Percentiles rank a stretch among this genome's conserved stretches.
Evolutionary conservation across 106 monocot species (phyloP).

Genomic region (Dendrobium huoshanense): DNA sequence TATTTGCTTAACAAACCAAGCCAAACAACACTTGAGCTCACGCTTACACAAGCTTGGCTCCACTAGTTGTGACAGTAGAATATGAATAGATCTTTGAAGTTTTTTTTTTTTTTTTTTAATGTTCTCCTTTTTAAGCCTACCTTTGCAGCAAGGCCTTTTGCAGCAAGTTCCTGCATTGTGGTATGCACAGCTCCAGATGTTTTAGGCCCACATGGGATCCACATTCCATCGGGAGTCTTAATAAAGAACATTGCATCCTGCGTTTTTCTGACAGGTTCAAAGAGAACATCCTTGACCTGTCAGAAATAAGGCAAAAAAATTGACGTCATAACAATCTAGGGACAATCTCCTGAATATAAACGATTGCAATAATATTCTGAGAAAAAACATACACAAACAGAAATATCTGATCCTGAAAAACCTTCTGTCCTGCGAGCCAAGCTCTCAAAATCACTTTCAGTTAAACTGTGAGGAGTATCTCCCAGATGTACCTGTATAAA

Average conservation of each 20-base stretch:
- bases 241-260: slow-evolving; percentile 83
- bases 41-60: no score
- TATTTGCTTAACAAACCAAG: no score
- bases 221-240: slow-evolving; percentile 40
- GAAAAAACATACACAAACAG: slow-evolving; percentile 67
- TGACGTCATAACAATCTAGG: not conserved
- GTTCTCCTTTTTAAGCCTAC: not conserved
- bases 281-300: slow-evolving; percentile 79
- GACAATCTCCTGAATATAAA: not conserved
- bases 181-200: slow-evolving; percentile 57
- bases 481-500: slow-evolving; percentile 69
- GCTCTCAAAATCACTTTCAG: slow-evolving; percentile 66
- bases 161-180: slow-evolving; percentile 71
- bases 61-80: no score
- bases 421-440: slow-evolving; percentile 65
- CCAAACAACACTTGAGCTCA: no score
- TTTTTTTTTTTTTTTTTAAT: not conserved
- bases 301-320: not conserved
- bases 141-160: slow-evolving; percentile 51
- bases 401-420: slow-evolving; percentile 77
- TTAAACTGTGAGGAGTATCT: slow-evolving; percentile 69
- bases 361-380: no score
- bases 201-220: slow-evolving; percentile 74
- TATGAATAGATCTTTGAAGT: no score
- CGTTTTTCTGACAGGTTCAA: slow-evolving; percentile 83